Conservation (phyloP, 2,329 filamentous ascomycete genomes). For the Colletotrichum sp. region DNA sequence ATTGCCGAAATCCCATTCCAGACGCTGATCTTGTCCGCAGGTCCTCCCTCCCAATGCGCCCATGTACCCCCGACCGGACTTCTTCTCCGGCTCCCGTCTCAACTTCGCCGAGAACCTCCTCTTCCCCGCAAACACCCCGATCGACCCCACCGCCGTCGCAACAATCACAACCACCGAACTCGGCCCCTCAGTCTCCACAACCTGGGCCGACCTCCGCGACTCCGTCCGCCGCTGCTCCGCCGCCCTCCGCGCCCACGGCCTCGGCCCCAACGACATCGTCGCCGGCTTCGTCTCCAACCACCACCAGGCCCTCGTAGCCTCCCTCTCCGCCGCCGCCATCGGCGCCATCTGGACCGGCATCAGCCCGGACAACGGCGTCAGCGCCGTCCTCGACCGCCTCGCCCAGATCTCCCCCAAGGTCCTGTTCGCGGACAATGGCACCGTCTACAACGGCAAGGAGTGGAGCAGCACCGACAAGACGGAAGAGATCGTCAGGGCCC, state of each 20-base stretch:
- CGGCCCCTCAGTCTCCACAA: constrained; percentile 59
- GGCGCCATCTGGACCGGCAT: constrained; percentile 94
- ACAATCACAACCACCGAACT: constrained; percentile 83
- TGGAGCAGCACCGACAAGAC: constrained; percentile 85
- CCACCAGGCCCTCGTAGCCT: constrained; percentile 83
- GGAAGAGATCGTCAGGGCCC: constrained; percentile 71
- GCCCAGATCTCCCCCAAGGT: constrained; percentile 84
- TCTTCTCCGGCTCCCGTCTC: constrained; percentile 79
- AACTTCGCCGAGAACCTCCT: constrained; percentile 97
- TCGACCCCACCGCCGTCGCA: constrained; percentile 68
- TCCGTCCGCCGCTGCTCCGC: constrained; percentile 76
- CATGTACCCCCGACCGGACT: constrained; percentile 87
- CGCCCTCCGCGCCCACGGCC: constrained; percentile 69
- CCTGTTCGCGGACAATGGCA: constrained; percentile 87
- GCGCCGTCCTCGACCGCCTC: constrained; percentile 86
- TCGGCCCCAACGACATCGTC: constrained; percentile 63
- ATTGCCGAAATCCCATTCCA: not conserved
- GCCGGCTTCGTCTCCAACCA: constrained; percentile 88
- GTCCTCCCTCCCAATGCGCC: constrained; percentile 70
- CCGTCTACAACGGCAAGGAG: constrained; percentile 88
- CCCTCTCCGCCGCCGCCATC: constrained; percentile 81
- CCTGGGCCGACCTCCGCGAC: constrained; percentile 83
- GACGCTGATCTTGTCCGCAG: constrained; percentile 42
- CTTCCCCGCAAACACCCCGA: constrained; percentile 66
- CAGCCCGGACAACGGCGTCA: constrained; percentile 90